Conservation (phyloP, 352 stramenopile species). For the Phytopythium delawarense region DNA sequence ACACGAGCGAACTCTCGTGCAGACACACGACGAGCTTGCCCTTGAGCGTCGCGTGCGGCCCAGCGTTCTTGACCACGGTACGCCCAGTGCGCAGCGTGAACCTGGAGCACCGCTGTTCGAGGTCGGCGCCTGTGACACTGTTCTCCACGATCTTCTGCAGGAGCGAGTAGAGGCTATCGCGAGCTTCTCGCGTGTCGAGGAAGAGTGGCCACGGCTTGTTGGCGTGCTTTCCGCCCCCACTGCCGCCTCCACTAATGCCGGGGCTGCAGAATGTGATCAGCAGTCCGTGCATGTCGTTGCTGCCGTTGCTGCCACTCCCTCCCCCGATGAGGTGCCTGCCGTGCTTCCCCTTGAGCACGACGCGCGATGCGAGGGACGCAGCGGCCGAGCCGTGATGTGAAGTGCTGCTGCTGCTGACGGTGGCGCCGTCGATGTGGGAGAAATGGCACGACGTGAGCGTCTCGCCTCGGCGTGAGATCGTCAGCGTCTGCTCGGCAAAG, state of each 20-base stretch:
- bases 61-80: slow-evolving; percentile 74
- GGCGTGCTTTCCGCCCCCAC: slow-evolving; percentile 4
- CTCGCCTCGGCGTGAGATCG: slow-evolving; percentile 71
- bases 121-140: slow-evolving; percentile 51
- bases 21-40: slow-evolving; percentile 73
- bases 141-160: slow-evolving; percentile 70
- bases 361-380: slow-evolving; percentile 2
- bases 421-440: slow-evolving; percentile 52
- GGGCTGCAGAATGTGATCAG: slow-evolving; percentile 62
- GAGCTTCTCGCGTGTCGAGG: slow-evolving; percentile 61
- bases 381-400: background rate
- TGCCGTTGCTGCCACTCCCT: slow-evolving; percentile 29
- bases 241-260: slow-evolving; percentile 5
- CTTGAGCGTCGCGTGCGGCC: slow-evolving; percentile 66
- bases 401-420: slow-evolving; percentile 24
- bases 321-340: slow-evolving; percentile 39
- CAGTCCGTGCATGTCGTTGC: slow-evolving; percentile 60
- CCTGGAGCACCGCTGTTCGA: slow-evolving; percentile 63
- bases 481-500: slow-evolving; percentile 83
- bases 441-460: slow-evolving; percentile 77
- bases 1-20: slow-evolving; percentile 72
- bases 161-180: slow-evolving; percentile 71
- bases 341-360: slow-evolving; percentile 5
- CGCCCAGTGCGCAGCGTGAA: slow-evolving; percentile 73
- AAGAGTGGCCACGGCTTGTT: slow-evolving; percentile 78